phyloP scores from a whole-genome alignment of 2,329 filamentous ascomycete species.

The Leptosphaerulina australis region DNA sequence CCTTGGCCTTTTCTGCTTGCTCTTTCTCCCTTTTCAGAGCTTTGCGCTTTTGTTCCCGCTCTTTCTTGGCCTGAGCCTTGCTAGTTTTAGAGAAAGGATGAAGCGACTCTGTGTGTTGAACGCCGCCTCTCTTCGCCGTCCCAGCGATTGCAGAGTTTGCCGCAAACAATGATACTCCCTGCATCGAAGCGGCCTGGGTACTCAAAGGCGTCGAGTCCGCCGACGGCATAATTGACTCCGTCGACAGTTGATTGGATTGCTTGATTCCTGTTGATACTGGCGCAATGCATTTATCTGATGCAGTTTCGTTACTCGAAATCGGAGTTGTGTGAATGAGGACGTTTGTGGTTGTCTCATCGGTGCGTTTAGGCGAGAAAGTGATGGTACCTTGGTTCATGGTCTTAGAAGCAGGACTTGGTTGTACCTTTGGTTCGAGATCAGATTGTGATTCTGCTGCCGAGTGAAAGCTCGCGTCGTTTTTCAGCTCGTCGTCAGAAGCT shows the following conservation, averaged over 20 bases:
- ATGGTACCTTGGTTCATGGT: slow-evolving; percentile 13
- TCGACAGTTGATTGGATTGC: background rate
- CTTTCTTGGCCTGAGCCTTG: slow-evolving; percentile 40
- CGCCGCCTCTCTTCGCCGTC: slow-evolving; percentile 28
- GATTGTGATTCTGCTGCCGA: slow-evolving; percentile 30
- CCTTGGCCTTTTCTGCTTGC: slow-evolving; percentile 22
- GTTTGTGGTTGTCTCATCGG: background rate
- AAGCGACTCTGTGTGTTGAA: slow-evolving; percentile 39
- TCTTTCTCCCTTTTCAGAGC: slow-evolving; percentile 36
- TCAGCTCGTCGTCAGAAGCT: slow-evolving; percentile 31
- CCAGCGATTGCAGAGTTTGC: background rate
- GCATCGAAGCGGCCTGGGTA: too few relatives aligned
- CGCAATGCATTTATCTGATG: background rate
- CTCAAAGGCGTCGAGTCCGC: background rate
- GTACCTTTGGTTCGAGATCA: slow-evolving; percentile 12
- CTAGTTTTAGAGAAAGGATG: slow-evolving; percentile 36
- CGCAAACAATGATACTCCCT: background rate
- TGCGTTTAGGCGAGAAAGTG: background rate
- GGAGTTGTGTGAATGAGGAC: background rate
- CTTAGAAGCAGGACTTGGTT: background rate
- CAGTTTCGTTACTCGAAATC: background rate
- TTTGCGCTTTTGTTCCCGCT: slow-evolving; percentile 48
- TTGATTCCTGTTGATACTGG: background rate
- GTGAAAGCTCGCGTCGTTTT: slow-evolving; percentile 33
- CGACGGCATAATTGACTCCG: background rate